Percentiles rank a stretch among this genome's conserved stretches.
phyloP scores from a whole-genome alignment of 2,329 filamentous ascomycete genomes.

The Emmonsia crescens region DNA sequence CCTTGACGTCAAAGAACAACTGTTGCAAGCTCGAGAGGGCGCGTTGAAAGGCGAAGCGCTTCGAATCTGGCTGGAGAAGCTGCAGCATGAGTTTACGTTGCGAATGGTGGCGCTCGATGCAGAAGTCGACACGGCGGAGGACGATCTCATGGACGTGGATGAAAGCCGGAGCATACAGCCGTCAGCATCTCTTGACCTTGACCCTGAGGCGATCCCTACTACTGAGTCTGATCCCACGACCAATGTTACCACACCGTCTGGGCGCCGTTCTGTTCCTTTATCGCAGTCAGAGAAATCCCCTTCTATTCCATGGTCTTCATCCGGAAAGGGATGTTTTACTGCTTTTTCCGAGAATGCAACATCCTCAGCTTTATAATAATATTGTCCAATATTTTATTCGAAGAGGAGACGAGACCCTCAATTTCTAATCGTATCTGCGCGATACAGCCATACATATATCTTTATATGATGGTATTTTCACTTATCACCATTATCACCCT shows the following conservation, averaged over 20 bases:
- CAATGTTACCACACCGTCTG: neutral
- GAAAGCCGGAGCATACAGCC: neutral
- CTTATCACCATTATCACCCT: neutral
- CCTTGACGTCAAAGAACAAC: slow-evolving; percentile 59
- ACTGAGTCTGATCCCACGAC: neutral
- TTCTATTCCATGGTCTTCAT: neutral
- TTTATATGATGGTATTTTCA: neutral
- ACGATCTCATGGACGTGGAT: slow-evolving; percentile 4
- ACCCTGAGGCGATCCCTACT: neutral
- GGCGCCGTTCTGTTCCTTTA: neutral
- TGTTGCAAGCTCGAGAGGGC: slow-evolving; percentile 57
- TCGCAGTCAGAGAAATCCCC: neutral
- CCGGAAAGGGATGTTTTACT: neutral
- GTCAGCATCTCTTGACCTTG: neutral
- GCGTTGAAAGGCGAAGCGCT: slow-evolving; percentile 55
- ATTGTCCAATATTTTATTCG: neutral
- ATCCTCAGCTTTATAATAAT: neutral
- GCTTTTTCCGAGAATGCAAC: neutral
- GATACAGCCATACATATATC: too few relatives aligned
- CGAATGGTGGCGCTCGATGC: slow-evolving; percentile 53
- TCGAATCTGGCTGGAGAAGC: slow-evolving; percentile 49
- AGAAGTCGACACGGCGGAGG: slow-evolving; percentile 16
- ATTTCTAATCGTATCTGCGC: neutral
- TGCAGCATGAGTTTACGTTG: slow-evolving; percentile 65
- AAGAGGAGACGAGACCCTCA: neutral